Conservation (phyloP, 768 basidiomycete genomes). For the Exidia glandulosa region DNA sequence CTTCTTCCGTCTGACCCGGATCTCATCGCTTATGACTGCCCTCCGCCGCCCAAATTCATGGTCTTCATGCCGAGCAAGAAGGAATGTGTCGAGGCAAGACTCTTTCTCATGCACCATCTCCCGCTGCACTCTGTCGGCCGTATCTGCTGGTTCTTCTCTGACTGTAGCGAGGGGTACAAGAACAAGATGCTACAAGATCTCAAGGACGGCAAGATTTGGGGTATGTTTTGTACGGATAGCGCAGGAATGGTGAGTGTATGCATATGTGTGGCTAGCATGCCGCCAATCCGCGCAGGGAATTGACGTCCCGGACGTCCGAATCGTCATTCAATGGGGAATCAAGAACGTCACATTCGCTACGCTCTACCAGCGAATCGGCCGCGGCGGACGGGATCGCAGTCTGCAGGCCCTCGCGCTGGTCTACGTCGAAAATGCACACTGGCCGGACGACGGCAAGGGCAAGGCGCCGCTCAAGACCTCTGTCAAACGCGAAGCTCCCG, state of each 20-base stretch:
- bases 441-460: conserved; percentile 6
- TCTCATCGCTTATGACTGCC: not conserved
- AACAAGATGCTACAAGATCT: conserved; percentile 2
- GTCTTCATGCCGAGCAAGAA: conserved; percentile 19
- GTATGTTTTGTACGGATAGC: conserved; percentile 19
- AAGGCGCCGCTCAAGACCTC: not conserved
- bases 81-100: conserved; percentile 7
- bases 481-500: not conserved
- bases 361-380: conserved; percentile 25
- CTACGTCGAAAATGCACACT: conserved; percentile 8
- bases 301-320: conserved; percentile 21
- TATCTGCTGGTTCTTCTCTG: conserved; percentile 17
- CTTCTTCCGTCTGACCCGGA: conserved; percentile 6
- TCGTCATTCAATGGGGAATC: conserved; percentile 26
- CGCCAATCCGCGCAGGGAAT: conserved; percentile 19
- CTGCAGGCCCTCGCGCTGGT: conserved; percentile 8
- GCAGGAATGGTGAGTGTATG: conserved; percentile 25
- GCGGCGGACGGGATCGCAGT: conserved; percentile 11
- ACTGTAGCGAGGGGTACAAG: conserved; percentile 14
- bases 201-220: conserved; percentile 12
- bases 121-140: conserved; percentile 1
- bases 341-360: conserved; percentile 14
- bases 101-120: conserved; percentile 8
- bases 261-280: not conserved
- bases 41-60: conserved; percentile 11